Evolutionary conservation across 257 asterid species (phyloP), one percentile per base, ranked within the genome.

Genomic region (Voacanga thouarsii): DNA sequence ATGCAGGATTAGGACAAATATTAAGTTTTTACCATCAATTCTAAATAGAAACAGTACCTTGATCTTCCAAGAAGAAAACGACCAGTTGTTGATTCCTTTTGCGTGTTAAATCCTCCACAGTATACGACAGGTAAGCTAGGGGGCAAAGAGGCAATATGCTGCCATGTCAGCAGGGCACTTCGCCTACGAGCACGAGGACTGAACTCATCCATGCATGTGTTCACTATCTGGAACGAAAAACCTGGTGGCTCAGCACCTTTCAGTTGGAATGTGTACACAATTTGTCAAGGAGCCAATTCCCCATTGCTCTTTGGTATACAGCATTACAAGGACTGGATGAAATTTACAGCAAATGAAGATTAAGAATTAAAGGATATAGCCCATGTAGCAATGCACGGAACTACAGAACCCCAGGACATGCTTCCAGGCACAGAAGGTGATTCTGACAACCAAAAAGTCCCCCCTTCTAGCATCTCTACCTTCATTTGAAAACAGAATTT

Each of bases 361-460:
- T 68, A 51, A 65, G 75, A 64, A 78, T 55, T 57, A 65, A 93
- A 93, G 97, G 99, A 96, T 96, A 96, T 96, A 82, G 97, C 97
- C 99, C 99, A 96, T 41, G 99, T 93, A 5, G 98, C 90, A 78
- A 90, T 89, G 83, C 95, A 92, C 0, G 99, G 99, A 74, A 86
- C 96, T 9, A 85, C 77, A 24, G 99, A 93, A 44, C 98, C 97
- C 99, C 98, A 96, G 14, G 99, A 96, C 82, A 86, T 89, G 90
- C 99, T 96, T 87, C 97, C 99, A 53, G 99, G 98, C 39, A 96
- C 98, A 0, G 99, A 96, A 78, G 99, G 99, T 10, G 97, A 93
- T 85, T 96, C 98, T 1, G 98, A 96, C 82, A 96, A 79, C 99
- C 99, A 96, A 87, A 93, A 96, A 3, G 98, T 96, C 75, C 99